Evolutionary conservation across 176 grass and related monocot species (phyloP).

Genomic region (Musa troglodytarum): DNA sequence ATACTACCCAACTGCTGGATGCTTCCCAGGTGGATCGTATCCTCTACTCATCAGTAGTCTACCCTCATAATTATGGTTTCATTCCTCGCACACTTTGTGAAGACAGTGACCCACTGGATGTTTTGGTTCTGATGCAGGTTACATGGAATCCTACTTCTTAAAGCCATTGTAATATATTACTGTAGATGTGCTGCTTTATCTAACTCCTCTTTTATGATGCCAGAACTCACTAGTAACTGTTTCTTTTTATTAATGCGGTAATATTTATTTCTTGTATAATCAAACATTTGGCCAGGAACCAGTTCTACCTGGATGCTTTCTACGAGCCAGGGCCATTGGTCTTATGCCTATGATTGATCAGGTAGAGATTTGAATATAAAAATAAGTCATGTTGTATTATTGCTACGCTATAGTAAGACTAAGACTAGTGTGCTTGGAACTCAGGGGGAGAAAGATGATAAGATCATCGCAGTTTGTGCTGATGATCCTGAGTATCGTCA

Average conservation of each 20-base stretch:
- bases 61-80: conserved; percentile 96
- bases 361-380: conserved; percentile 10
- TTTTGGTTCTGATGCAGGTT: conserved; percentile 94
- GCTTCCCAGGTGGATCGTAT: conserved; percentile 52
- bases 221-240: background rate
- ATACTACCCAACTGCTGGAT: background rate
- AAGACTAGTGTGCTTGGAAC: background rate
- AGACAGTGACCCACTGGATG: conserved; percentile 90
- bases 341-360: conserved; percentile 86
- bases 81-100: conserved; percentile 87
- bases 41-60: conserved; percentile 88
- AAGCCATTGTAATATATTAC: background rate
- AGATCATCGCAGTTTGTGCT: conserved; percentile 74
- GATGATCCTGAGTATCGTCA: conserved; percentile 67
- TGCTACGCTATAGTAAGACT: background rate
- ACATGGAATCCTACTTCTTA: background rate
- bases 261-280: background rate
- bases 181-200: background rate
- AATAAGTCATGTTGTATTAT: too few relatives aligned
- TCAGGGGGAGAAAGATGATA: conserved; percentile 66
- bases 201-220: background rate
- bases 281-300: conserved; percentile 34
- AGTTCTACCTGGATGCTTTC: conserved; percentile 58
- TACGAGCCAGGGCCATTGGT: conserved; percentile 61
- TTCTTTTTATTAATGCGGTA: background rate